Conservation (phyloP, 176 grass and related monocot species). For the Musa itinerans region DNA sequence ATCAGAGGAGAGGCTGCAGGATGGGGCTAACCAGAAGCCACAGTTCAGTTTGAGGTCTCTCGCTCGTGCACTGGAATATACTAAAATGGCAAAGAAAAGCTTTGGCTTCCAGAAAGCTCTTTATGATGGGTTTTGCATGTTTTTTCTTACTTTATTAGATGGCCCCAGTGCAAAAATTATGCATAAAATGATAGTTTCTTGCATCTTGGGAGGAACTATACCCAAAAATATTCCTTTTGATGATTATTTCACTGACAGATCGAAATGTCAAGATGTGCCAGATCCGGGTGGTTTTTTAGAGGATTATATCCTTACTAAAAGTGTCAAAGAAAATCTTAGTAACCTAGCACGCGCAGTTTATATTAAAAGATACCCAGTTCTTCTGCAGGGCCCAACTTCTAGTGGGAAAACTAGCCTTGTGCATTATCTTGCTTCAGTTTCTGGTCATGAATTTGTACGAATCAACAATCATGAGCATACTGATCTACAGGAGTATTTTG, state of each 20-base stretch:
- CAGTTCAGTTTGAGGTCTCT: constrained; percentile 95
- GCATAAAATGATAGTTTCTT: constrained; percentile 46
- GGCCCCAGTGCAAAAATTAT: constrained; percentile 74
- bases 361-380: constrained; percentile 81
- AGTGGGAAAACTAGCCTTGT: constrained; percentile 97
- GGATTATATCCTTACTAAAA: constrained; percentile 65
- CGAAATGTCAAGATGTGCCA: constrained; percentile 20
- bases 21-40: constrained; percentile 91
- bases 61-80: constrained; percentile 63
- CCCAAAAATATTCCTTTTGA: constrained; percentile 46
- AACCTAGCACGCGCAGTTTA: constrained; percentile 88
- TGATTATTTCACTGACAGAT: constrained; percentile 40
- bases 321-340: constrained; percentile 70
- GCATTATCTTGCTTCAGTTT: constrained; percentile 71
- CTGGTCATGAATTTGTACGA: constrained; percentile 81
- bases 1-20: constrained; percentile 73
- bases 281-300: constrained; percentile 34
- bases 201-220: constrained; percentile 41
- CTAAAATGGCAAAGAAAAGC: constrained; percentile 44
- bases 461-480: constrained; percentile 99
- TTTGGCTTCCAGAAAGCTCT: constrained; percentile 77
- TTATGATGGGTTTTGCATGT: constrained; percentile 98
- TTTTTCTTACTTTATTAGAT: constrained; percentile 93
- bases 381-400: constrained; percentile 91
- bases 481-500: constrained; percentile 97